A percentile compares a stretch with the other conserved stretches of the same genome.
phyloP scores from a whole-genome alignment of 163 green algal species.

The Chlamydomonas reinhardtii region DNA sequence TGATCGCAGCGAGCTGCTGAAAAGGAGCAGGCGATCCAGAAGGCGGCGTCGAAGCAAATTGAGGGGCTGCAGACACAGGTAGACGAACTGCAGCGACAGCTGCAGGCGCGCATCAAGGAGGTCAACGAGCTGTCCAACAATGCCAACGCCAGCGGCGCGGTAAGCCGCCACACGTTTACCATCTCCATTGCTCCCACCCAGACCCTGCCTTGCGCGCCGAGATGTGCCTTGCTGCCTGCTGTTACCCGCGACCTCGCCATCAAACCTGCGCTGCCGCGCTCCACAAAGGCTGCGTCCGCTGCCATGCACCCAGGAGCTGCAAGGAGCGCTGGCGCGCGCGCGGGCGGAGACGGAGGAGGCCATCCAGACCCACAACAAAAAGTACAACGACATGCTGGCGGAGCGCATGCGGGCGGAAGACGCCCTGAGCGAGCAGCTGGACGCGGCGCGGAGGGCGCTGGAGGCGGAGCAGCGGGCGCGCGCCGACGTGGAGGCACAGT shows the following conservation, averaged over 20 bases:
- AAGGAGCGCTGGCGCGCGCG: conserved; percentile 51
- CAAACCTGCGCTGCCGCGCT: too few relatives aligned
- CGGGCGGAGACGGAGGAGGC: conserved; percentile 65
- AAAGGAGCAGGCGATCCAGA: conserved; percentile 64
- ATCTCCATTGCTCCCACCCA: too few relatives aligned
- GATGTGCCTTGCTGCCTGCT: too few relatives aligned
- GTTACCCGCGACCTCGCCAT: too few relatives aligned
- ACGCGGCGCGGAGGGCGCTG: conserved; percentile 1
- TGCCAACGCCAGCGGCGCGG: conserved; percentile 51
- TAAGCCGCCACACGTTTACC: neutral
- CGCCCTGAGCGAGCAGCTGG: conserved; percentile 47
- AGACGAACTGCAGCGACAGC: conserved; percentile 62
- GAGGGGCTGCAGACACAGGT: conserved; percentile 52
- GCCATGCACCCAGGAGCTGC: conserved; percentile 48
- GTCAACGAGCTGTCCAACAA: conserved; percentile 50
- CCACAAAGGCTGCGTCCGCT: too few relatives aligned
- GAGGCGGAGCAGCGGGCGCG: neutral
- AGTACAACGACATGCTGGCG: conserved; percentile 77
- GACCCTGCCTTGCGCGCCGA: too few relatives aligned
- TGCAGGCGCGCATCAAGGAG: conserved; percentile 57
- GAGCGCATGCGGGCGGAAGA: conserved; percentile 64
- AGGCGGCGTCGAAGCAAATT: conserved; percentile 56
- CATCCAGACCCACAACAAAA: conserved; percentile 55
- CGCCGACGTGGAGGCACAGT: neutral
- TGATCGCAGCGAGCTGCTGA: conserved; percentile 44